Percentiles rank a stretch among this genome's conserved stretches.
Conservation (phyloP, 2,329 filamentous ascomycete species). For the Ophiosphaerella korrae region DNA sequence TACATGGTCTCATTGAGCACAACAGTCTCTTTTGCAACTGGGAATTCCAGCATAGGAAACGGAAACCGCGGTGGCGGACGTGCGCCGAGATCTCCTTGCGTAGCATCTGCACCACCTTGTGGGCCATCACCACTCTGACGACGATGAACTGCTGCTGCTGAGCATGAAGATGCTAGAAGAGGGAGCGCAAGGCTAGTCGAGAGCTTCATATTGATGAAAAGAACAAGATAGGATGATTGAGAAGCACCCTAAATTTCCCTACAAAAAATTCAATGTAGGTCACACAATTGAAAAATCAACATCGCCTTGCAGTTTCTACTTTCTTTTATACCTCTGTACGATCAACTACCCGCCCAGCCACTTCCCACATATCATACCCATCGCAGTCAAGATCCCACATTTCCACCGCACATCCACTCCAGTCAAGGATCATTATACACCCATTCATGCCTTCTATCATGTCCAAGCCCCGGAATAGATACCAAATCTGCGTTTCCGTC, state of each 20-base stretch:
- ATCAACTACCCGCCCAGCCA: not conserved
- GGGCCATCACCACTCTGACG: slow-evolving; percentile 30
- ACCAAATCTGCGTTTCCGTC: slow-evolving; percentile 13
- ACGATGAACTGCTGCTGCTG: slow-evolving; percentile 21
- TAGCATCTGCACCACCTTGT: slow-evolving; percentile 24
- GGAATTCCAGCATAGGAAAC: slow-evolving; percentile 27
- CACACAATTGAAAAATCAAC: not conserved
- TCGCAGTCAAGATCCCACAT: not conserved
- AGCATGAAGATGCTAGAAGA: slow-evolving; percentile 26
- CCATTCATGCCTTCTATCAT: not conserved
- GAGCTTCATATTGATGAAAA: slow-evolving; percentile 23
- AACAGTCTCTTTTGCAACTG: slow-evolving; percentile 29
- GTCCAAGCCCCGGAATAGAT: not conserved
- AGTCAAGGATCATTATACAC: not conserved
- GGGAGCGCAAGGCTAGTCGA: slow-evolving; percentile 21
- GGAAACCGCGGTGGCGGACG: slow-evolving; percentile 28
- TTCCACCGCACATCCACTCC: not conserved
- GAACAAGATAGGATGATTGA: not conserved
- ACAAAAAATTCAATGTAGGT: not conserved
- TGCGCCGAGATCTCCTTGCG: slow-evolving; percentile 27
- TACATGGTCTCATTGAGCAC: slow-evolving; percentile 33
- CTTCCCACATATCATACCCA: not conserved
- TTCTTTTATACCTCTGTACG: not conserved
- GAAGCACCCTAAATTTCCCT: not conserved
- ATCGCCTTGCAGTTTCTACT: not conserved